A percentile compares a stretch with the other conserved stretches of the same genome.
Conservation (phyloP, 2,329 filamentous ascomycete genomes). For the Bipolaris gigantea region DNA sequence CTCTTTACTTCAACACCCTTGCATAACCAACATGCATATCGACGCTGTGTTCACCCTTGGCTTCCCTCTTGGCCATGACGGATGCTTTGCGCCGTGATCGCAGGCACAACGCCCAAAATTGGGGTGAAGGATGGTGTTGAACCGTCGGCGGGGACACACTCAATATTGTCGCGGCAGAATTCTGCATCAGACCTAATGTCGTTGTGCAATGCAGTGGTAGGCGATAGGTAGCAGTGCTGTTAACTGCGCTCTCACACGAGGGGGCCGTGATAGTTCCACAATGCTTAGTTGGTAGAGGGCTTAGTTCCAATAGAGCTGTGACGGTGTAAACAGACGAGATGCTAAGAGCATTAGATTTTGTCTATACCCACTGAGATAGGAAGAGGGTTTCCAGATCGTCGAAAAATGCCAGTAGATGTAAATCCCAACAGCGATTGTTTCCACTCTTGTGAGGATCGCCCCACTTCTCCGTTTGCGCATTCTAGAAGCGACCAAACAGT, state of each 20-base stretch:
- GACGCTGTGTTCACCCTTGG: neutral
- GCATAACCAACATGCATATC: neutral
- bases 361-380: neutral
- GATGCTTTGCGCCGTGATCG: neutral
- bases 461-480: neutral
- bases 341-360: neutral
- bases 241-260: neutral
- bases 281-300: too few relatives aligned
- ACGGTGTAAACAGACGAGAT: neutral
- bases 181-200: neutral
- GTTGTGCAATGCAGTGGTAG: neutral
- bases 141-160: neutral
- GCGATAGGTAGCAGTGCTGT: neutral
- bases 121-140: neutral
- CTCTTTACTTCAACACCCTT: neutral
- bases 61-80: neutral
- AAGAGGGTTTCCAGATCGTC: neutral
- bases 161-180: neutral
- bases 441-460: neutral
- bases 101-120: neutral
- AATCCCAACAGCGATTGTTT: neutral
- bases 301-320: too few relatives aligned
- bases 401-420: neutral
- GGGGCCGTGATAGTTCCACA: neutral
- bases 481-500: neutral